Percentiles rank a stretch among this genome's conserved stretches.
Evolutionary conservation across 257 asterid species (phyloP).

Genomic region (Jasminum sambac): DNA sequence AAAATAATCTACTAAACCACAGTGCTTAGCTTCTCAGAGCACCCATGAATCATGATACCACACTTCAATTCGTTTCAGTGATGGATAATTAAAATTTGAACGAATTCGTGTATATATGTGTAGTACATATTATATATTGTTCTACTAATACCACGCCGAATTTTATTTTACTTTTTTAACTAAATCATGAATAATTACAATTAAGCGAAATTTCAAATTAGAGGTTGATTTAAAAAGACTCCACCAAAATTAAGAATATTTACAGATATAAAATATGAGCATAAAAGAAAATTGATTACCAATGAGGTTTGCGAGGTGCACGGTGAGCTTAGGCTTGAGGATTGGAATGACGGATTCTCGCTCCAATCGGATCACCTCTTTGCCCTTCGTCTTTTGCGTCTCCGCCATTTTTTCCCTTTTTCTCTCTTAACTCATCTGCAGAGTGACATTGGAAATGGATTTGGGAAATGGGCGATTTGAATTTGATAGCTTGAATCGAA

Average conservation of each 20-base stretch:
- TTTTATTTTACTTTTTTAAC: neutral
- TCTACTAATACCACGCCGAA: neutral
- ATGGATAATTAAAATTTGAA: too few relatives aligned
- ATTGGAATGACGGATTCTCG: slow-evolving; percentile 88
- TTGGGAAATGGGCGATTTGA: slow-evolving; percentile 3
- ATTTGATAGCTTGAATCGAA: neutral
- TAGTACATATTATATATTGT: neutral
- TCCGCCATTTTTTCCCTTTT: slow-evolving; percentile 5
- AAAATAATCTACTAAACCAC: too few relatives aligned
- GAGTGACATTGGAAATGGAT: neutral
- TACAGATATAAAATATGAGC: neutral
- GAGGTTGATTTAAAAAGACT: neutral
- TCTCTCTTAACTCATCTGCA: neutral
- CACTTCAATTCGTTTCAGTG: too few relatives aligned
- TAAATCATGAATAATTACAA: neutral
- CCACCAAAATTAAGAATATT: too few relatives aligned
- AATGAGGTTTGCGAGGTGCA: slow-evolving; percentile 87
- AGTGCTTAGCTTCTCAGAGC: too few relatives aligned
- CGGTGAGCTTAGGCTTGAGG: slow-evolving; percentile 91
- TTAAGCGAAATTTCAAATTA: neutral
- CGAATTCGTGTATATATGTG: too few relatives aligned
- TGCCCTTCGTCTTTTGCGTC: slow-evolving; percentile 32
- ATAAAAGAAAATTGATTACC: slow-evolving; percentile 36
- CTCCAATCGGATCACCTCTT: slow-evolving; percentile 89
- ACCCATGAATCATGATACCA: too few relatives aligned